These are phyloP conservation scores for Zygosaccharomyces rouxii DNA, from an alignment of 805 yeast species.

Conservation along the genomic window DNA sequence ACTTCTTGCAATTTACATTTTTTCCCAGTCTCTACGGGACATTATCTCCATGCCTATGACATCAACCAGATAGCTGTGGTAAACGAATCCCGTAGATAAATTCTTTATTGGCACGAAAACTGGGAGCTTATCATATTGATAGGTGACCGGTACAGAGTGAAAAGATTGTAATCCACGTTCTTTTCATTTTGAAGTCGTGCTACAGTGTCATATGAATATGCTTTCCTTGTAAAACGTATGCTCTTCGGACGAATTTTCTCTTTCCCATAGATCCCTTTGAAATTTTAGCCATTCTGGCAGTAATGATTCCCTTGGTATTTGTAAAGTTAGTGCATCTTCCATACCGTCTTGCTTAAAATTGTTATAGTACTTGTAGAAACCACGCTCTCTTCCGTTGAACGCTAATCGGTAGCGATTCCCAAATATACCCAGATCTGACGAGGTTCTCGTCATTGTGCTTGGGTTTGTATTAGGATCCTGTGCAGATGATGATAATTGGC, in stretches of 20 bases:
- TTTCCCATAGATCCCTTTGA: conserved; percentile 67
- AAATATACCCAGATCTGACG: conserved; percentile 31
- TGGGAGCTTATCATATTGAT: conserved; percentile 5
- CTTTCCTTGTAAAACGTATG: conserved; percentile 34
- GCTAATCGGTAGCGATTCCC: conserved; percentile 33
- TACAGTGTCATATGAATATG: conserved; percentile 27
- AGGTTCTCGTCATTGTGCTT: conserved; percentile 16
- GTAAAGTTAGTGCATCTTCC: conserved; percentile 34
- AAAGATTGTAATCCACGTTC: conserved; percentile 16
- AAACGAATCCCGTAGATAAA: conserved; percentile 53
- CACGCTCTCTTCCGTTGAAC: conserved; percentile 30
- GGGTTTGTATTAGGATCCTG: conserved; percentile 5
- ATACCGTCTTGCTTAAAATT: conserved; percentile 35
- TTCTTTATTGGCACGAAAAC: conserved; percentile 11
- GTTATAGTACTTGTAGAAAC: conserved; percentile 40
- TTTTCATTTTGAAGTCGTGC: conserved; percentile 35
- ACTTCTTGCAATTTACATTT: not conserved
- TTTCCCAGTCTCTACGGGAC: conserved; percentile 28
- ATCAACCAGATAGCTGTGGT: conserved; percentile 40
- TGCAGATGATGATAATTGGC: conserved; percentile 7
- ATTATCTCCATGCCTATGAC: conserved; percentile 47
- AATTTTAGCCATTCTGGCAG: conserved; percentile 74
- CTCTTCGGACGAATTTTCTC: conserved; percentile 35
- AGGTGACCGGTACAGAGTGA: conserved; percentile 28
- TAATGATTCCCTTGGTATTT: conserved; percentile 56